Base-by-base conservation (phyloP, 345 rosid species). In the Diplotaxis tenuifolia region DNA sequence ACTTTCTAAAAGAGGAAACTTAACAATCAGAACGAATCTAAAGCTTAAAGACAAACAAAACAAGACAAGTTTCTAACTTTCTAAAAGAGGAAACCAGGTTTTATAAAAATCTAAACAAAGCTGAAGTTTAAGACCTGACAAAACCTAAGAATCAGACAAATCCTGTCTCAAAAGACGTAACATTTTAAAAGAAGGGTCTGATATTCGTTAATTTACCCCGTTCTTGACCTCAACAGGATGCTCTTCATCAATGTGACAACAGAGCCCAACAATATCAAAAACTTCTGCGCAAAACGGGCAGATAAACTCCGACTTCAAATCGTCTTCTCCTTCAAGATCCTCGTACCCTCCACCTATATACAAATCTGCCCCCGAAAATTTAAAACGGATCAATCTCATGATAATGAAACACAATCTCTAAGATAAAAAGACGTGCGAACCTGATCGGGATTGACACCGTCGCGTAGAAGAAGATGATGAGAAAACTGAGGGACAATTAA, bases 271-370 rank as follows among this genome's bases (percentile, higher is more conserved):
- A 71, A 89, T 84, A 68, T 92, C 94, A 66, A 89, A 92, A 75
- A 86, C 91, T 71, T 92, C 96, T 3, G 86, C 88, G 15, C 96
- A 92, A 60, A 89, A 92, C 1, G 98, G 94, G 34, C 98, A 92
- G 10, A 84, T 53, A 76, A 80, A 88, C 86, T 88, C 88, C 2
- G 84, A 81, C 65, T 83, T 84, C 72, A 75, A 81, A 68, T 89
- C 94, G 11, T 86, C 92, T 12, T 88, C 96, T 34, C 27, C 88
- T 4, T 85, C 89, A 10, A 73, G 67, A 40, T 85, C 96, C 15
- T 88, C 90, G 21, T 65, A 78, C 7, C 82, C 86, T 56, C 85
- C 87, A 11, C 85, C 87, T 28, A 76, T 22, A 27, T 78, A 88
- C 80, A 84, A 86, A 86, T 90, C 91, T 90, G 65, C 31, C 62